Evolutionary conservation across 2,329 filamentous ascomycete genomes (phyloP).

Genomic region (Paecilomyces fulvus): DNA sequence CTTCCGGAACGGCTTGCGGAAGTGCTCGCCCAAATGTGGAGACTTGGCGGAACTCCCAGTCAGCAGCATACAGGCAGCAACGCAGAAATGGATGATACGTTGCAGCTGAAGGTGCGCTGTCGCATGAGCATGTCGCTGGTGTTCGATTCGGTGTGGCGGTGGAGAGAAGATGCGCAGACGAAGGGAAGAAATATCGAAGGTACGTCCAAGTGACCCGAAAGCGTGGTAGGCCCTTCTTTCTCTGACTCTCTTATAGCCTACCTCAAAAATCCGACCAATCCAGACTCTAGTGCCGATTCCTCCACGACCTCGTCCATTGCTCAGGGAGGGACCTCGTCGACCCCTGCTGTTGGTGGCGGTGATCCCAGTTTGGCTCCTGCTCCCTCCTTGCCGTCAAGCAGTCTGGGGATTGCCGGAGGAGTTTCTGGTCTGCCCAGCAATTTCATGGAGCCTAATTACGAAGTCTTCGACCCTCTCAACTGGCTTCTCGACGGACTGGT

Average conservation of each 20-base stretch:
- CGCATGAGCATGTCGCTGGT: slow-evolving; percentile 61
- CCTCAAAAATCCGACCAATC: slow-evolving; percentile 78
- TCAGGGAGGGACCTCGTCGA: slow-evolving; percentile 28
- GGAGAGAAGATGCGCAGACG: slow-evolving; percentile 58
- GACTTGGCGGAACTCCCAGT: slow-evolving; percentile 33
- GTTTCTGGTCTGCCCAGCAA: slow-evolving; percentile 27
- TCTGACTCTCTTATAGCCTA: slow-evolving; percentile 39
- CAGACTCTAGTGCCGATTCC: slow-evolving; percentile 67
- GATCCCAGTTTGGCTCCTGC: slow-evolving; percentile 39
- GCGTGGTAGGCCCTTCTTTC: slow-evolving; percentile 12
- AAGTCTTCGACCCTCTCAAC: slow-evolving; percentile 85
- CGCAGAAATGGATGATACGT: slow-evolving; percentile 32
- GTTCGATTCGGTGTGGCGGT: slow-evolving; percentile 60
- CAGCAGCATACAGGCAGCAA: slow-evolving; percentile 18
- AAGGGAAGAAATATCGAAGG: slow-evolving; percentile 64
- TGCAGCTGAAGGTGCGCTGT: slow-evolving; percentile 57
- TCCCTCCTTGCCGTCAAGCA: slow-evolving; percentile 23
- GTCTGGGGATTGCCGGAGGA: slow-evolving; percentile 19
- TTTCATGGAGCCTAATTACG: slow-evolving; percentile 63
- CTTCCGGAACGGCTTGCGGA: slow-evolving; percentile 56
- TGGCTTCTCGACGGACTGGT: slow-evolving; percentile 87
- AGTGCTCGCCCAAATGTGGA: slow-evolving; percentile 59
- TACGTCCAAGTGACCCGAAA: slow-evolving; percentile 36
- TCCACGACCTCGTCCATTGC: slow-evolving; percentile 55
- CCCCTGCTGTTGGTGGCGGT: slow-evolving; percentile 26